These are phyloP conservation scores for Cunninghamia lanceolata DNA, from an alignment of 75 land plant genomes.

Conservation along the genomic window DNA sequence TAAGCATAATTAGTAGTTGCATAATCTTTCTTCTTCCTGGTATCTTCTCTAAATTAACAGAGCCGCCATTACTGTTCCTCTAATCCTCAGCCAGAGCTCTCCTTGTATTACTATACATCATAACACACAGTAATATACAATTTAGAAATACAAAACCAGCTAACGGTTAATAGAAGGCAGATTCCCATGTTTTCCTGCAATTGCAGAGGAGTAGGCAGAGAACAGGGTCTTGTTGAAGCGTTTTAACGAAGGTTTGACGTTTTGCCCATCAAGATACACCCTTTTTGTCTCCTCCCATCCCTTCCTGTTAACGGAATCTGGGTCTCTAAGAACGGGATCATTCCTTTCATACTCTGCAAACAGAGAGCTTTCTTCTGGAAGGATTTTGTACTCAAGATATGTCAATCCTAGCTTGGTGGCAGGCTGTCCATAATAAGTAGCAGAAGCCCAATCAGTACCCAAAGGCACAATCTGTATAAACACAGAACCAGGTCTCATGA, in stretches of 20 bases:
- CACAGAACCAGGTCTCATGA: constrained; percentile 42
- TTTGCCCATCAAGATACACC: constrained; percentile 44
- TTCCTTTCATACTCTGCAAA: constrained; percentile 19
- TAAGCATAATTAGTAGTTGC: too few relatives aligned
- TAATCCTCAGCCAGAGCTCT: too few relatives aligned
- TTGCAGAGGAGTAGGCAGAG: constrained; percentile 21
- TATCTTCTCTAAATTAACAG: too few relatives aligned
- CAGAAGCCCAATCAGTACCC: constrained; percentile 50
- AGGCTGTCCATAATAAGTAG: constrained; percentile 1
- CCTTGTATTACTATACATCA: too few relatives aligned
- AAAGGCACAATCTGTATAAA: constrained; percentile 48
- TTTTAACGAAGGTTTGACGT: constrained; percentile 20
- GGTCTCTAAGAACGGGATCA: constrained; percentile 33
- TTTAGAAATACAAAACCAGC: too few relatives aligned
- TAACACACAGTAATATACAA: too few relatives aligned
- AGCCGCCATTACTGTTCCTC: too few relatives aligned
- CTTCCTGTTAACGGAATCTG: constrained; percentile 18
- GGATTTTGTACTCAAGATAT: constrained; percentile 34
- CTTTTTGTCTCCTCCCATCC: constrained; percentile 46
- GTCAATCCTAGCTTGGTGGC: constrained; percentile 24
- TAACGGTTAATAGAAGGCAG: background rate
- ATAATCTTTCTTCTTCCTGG: too few relatives aligned
- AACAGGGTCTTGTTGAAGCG: constrained; percentile 26
- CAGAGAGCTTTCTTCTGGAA: constrained; percentile 44
- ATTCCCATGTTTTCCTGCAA: background rate